These are phyloP conservation scores for Lobulomyces angularis DNA, from an alignment of 192 early-diverging fungal genomes.

Conservation along the genomic window DNA sequence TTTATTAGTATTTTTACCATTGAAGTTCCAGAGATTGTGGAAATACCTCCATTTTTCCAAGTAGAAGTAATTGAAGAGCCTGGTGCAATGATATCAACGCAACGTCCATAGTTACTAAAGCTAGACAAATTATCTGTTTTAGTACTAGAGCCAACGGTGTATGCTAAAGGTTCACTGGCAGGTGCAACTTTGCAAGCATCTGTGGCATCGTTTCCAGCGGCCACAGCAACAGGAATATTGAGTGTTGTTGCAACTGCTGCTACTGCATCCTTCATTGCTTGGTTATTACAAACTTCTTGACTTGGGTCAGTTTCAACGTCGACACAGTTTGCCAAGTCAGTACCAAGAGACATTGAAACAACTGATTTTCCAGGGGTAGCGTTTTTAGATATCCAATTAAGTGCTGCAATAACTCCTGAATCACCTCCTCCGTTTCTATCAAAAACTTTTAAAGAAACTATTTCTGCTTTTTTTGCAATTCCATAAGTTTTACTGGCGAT, in stretches of 20 bases:
- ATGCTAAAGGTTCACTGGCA: constrained; percentile 14
- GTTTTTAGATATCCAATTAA: constrained; percentile 23
- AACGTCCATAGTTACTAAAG: constrained; percentile 41
- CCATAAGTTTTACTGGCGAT: constrained; percentile 45
- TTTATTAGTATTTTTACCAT: too few species aligned
- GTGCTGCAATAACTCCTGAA: constrained; percentile 35
- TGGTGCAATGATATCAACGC: constrained; percentile 51
- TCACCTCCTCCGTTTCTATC: constrained; percentile 34
- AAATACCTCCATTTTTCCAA: constrained; percentile 49
- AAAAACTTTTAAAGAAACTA: constrained; percentile 52
- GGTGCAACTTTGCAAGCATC: constrained; percentile 49
- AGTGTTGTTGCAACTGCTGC: constrained; percentile 12
- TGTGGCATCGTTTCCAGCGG: constrained; percentile 21
- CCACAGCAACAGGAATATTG: constrained; percentile 35
- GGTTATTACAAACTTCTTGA: too few species aligned
- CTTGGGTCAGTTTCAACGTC: too few species aligned
- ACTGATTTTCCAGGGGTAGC: constrained; percentile 2
- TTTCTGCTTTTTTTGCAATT: constrained; percentile 46
- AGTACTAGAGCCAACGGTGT: constrained; percentile 21
- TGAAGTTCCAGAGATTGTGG: constrained; percentile 87
- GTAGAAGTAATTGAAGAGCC: constrained; percentile 37
- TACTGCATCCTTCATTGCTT: too few species aligned
- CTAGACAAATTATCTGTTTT: constrained; percentile 14
- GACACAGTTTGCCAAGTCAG: too few species aligned
- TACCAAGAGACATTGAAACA: too few species aligned